Conservation (phyloP, 371 early-diverging fungal genomes). For the Mortierella sp. region DNA sequence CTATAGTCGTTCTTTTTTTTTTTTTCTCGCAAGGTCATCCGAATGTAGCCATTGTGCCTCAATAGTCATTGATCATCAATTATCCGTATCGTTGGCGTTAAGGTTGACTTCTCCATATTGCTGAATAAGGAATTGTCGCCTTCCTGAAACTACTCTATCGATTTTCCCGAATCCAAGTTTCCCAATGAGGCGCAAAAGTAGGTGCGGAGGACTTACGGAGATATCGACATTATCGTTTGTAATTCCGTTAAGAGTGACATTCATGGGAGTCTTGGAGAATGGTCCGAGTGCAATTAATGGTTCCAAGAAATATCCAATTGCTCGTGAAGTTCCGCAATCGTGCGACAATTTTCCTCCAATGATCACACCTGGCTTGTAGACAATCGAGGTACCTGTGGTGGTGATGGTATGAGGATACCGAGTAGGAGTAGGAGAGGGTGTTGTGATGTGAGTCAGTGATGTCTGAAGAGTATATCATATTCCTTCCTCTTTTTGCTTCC, state of each 20-base stretch:
- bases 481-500: neutral
- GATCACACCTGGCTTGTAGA: conserved; percentile 92
- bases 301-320: conserved; percentile 94
- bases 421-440: neutral
- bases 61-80: too few species aligned
- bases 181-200: neutral
- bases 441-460: neutral
- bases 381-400: conserved; percentile 79
- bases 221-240: conserved; percentile 93
- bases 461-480: neutral
- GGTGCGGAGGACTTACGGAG: conserved; percentile 61
- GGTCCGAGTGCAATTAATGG: conserved; percentile 92
- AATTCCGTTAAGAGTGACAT: conserved; percentile 87
- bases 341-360: conserved; percentile 89
- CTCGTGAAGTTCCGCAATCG: conserved; percentile 82
- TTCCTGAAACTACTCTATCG: neutral
- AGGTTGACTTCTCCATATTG: neutral
- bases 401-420: neutral
- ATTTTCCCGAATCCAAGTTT: neutral
- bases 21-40: too few species aligned
- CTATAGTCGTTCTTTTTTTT: too few species aligned
- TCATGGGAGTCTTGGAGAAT: conserved; percentile 89
- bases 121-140: neutral
- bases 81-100: too few species aligned
- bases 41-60: too few species aligned